Conservation (phyloP, 495 filamentous ascomycete species). For the Penicillium ochrochloron region DNA sequence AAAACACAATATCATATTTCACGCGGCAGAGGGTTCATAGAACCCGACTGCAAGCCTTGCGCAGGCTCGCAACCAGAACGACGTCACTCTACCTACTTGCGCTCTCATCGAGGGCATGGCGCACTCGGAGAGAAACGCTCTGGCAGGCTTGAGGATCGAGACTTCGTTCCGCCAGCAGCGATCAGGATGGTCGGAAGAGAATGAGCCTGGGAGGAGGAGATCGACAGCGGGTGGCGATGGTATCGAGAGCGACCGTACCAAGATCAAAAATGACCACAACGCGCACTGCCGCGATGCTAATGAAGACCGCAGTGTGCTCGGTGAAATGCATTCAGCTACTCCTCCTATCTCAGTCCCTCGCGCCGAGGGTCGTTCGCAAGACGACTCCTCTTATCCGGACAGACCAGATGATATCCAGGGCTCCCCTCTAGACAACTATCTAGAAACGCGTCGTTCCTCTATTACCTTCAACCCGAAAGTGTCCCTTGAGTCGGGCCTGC, state of each 20-base stretch:
- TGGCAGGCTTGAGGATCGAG: conserved; percentile 50
- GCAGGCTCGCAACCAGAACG: conserved; percentile 22
- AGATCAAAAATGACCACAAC: conserved; percentile 45
- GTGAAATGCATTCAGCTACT: conserved; percentile 50
- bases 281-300: conserved; percentile 51
- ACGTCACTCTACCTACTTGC: conserved; percentile 11
- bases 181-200: conserved; percentile 34
- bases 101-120: conserved; percentile 47
- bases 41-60: conserved; percentile 34
- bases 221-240: conserved; percentile 42
- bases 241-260: conserved; percentile 52
- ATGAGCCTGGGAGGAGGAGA: conserved; percentile 30
- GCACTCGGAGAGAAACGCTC: conserved; percentile 40
- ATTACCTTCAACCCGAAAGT: conserved; percentile 50
- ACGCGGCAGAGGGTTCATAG: conserved; percentile 30
- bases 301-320: conserved; percentile 51
- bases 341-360: conserved; percentile 54
- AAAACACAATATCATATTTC: conserved; percentile 12
- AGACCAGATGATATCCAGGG: conserved; percentile 47
- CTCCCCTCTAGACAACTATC: conserved; percentile 50
- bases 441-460: conserved; percentile 46
- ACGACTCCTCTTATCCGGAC: conserved; percentile 40
- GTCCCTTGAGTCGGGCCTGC: conserved; percentile 43
- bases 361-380: conserved; percentile 34
- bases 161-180: conserved; percentile 43